Evolutionary conservation across 352 stramenopile species (phyloP).

Genomic region (Halophytophthora batemanensis): DNA sequence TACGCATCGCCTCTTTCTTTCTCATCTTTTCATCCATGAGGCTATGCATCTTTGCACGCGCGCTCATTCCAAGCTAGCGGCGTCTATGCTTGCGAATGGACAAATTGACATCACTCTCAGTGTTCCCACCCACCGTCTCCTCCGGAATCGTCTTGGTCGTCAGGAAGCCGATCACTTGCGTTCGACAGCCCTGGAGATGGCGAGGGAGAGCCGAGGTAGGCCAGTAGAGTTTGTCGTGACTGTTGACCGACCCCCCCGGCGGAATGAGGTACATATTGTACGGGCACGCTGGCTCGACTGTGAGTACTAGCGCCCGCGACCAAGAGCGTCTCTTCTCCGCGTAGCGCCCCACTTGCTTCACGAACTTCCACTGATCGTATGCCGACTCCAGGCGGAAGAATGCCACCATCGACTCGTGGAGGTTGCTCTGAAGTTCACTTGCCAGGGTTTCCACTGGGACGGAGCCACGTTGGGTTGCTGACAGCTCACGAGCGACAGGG

Average conservation of each 20-base stretch:
- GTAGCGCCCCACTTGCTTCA: conserved; percentile 63
- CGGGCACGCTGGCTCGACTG: conserved; percentile 33
- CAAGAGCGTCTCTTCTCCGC: conserved; percentile 60
- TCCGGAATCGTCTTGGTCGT: conserved; percentile 37
- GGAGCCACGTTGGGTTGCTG: conserved; percentile 35
- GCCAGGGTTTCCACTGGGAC: conserved; percentile 50
- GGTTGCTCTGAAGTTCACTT: conserved; percentile 26
- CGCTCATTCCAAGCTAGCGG: no score
- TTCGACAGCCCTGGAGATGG: conserved; percentile 33
- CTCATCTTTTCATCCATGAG: background rate
- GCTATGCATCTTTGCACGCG: no score
- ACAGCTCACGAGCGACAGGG: conserved; percentile 19
- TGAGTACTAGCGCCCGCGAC: conserved; percentile 41
- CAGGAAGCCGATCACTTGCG: conserved; percentile 68
- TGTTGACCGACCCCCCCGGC: conserved; percentile 74
- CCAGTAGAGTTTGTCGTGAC: conserved; percentile 69
- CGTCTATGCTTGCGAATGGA: no score
- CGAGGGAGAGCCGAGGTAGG: conserved; percentile 42
- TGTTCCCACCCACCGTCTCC: conserved; percentile 3
- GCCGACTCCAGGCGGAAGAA: conserved; percentile 65
- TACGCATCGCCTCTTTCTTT: no score
- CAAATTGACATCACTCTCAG: background rate
- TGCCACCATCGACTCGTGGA: conserved; percentile 37
- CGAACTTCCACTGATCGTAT: conserved; percentile 72
- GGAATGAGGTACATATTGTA: conserved; percentile 70